A percentile compares a stretch with the other conserved stretches of the same genome.
Evolutionary conservation across 2,329 filamentous ascomycete genomes (phyloP).

Genomic region (Cordyceps javanica): DNA sequence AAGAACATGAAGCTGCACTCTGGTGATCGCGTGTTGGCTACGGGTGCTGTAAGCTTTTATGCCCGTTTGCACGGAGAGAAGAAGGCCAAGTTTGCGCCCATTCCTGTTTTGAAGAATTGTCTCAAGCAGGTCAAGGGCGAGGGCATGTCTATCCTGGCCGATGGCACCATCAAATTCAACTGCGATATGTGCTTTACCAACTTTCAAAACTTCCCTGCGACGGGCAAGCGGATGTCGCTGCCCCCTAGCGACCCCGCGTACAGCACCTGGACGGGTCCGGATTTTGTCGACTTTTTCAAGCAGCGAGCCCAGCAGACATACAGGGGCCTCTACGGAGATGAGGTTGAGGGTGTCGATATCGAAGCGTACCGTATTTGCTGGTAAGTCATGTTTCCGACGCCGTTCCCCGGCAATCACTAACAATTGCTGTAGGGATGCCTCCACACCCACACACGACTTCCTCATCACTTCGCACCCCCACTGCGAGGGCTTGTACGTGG

Average conservation of each 20-base stretch:
- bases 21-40: slow-evolving; percentile 48
- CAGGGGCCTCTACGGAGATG: slow-evolving; percentile 35
- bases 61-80: slow-evolving; percentile 36
- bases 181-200: slow-evolving; percentile 55
- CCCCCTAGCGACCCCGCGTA: slow-evolving; percentile 40
- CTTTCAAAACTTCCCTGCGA: slow-evolving; percentile 37
- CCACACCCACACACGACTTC: slow-evolving; percentile 57
- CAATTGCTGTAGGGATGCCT: slow-evolving; percentile 47
- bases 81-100: slow-evolving; percentile 38
- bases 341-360: slow-evolving; percentile 32
- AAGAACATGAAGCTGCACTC: slow-evolving; percentile 45
- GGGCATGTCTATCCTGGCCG: slow-evolving; percentile 37
- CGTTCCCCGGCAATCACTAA: background rate
- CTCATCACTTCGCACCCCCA: slow-evolving; percentile 48
- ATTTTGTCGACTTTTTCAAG: slow-evolving; percentile 37
- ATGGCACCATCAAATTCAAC: slow-evolving; percentile 55
- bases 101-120: slow-evolving; percentile 49
- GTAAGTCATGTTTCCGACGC: slow-evolving; percentile 24
- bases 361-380: slow-evolving; percentile 41
- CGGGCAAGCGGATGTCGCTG: slow-evolving; percentile 46
- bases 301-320: slow-evolving; percentile 35
- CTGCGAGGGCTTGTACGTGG: slow-evolving; percentile 49
- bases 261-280: slow-evolving; percentile 33
- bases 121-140: slow-evolving; percentile 36
- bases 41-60: slow-evolving; percentile 43